Conservation (phyloP, 2,329 filamentous ascomycete species). For the Aspergillus fructus region DNA sequence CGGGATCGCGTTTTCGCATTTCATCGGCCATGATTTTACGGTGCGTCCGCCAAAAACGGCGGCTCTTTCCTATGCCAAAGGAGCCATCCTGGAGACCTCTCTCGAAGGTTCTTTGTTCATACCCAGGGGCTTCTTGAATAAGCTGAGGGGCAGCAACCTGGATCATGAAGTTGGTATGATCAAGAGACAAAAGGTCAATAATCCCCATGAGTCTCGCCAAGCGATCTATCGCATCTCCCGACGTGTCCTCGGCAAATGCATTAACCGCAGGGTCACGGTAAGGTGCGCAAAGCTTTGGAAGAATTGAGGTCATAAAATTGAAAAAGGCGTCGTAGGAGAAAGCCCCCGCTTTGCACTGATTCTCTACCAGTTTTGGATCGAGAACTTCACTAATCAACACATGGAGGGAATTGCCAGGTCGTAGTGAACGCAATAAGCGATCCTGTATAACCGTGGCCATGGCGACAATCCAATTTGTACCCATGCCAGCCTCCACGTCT, state of each 20-base stretch:
- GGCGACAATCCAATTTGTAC: constrained; percentile 61
- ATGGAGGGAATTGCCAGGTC: constrained; percentile 61
- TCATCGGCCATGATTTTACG: constrained; percentile 47
- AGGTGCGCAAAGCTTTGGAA: constrained; percentile 65
- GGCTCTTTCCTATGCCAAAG: constrained; percentile 53
- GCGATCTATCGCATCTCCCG: constrained; percentile 61
- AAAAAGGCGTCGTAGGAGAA: constrained; percentile 67
- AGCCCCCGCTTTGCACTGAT: constrained; percentile 58
- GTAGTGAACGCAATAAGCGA: constrained; percentile 60
- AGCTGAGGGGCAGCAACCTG: constrained; percentile 60
- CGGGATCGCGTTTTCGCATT: constrained; percentile 48
- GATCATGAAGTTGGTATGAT: constrained; percentile 66
- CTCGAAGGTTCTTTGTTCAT: constrained; percentile 61
- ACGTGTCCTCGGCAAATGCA: constrained; percentile 52
- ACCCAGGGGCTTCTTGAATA: constrained; percentile 60
- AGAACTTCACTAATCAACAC: constrained; percentile 61
- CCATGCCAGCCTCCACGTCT: constrained; percentile 56
- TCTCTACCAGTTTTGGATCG: constrained; percentile 58
- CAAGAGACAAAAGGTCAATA: constrained; percentile 62
- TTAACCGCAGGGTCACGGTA: constrained; percentile 62
- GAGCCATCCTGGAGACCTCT: constrained; percentile 53
- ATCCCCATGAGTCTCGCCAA: constrained; percentile 62
- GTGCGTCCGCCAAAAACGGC: constrained; percentile 54
- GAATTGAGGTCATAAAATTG: constrained; percentile 60
- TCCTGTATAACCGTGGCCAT: constrained; percentile 65